phyloP scores from a whole-genome alignment of 1,284 basidiomycete genomes.

The Takashimella tepidaria region DNA sequence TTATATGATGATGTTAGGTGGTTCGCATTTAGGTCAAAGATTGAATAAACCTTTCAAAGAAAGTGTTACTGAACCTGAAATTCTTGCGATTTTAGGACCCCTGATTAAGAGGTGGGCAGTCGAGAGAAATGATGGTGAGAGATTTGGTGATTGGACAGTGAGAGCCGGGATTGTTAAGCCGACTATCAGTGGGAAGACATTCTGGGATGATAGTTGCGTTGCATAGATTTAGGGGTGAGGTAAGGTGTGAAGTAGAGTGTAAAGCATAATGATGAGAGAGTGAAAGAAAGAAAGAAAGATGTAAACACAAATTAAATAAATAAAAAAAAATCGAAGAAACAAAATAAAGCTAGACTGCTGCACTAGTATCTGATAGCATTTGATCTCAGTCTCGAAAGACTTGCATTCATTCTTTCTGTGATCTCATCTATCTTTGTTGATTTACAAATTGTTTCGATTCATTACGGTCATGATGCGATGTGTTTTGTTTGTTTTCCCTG shows the following conservation, averaged over 20 bases:
- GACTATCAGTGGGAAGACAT: conserved; percentile 68
- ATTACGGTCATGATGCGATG: too few relatives aligned
- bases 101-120: conserved; percentile 93
- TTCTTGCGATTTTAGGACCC: conserved; percentile 77
- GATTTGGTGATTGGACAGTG: conserved; percentile 93
- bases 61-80: conserved; percentile 89
- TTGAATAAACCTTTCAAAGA: conserved; percentile 76
- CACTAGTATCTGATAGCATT: too few relatives aligned
- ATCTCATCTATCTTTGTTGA: too few relatives aligned
- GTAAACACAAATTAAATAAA: too few relatives aligned
- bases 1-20: conserved; percentile 94
- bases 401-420: too few relatives aligned
- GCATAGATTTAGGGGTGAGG: conserved; percentile 7
- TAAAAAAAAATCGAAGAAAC: too few relatives aligned
- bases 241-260: background rate
- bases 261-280: too few relatives aligned
- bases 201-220: conserved; percentile 61
- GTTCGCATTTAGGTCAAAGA: conserved; percentile 87
- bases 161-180: conserved; percentile 76
- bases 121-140: conserved; percentile 83
- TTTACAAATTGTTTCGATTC: too few relatives aligned
- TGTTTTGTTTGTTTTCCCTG: too few relatives aligned
- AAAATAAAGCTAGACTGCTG: too few relatives aligned
- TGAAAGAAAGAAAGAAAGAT: too few relatives aligned
- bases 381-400: too few relatives aligned